Conservation (phyloP, 345 rosid species). For the Excoecaria agallocha region DNA sequence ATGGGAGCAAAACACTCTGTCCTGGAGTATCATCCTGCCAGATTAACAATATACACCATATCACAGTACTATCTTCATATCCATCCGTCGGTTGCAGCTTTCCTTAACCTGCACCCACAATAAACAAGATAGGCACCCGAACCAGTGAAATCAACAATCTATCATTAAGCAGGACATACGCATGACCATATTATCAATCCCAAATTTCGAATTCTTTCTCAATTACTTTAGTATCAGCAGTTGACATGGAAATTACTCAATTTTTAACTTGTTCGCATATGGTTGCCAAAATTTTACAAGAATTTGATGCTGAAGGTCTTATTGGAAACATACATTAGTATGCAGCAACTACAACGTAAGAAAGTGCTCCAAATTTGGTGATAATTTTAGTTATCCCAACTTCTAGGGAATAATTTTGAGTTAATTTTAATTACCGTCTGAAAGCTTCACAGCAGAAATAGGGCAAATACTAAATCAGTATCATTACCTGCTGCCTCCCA, state of each 20-base stretch:
- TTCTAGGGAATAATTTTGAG: background rate
- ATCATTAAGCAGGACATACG: background rate
- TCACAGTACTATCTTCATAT: conserved; percentile 14
- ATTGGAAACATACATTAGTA: background rate
- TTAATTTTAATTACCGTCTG: background rate
- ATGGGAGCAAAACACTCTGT: conserved; percentile 22
- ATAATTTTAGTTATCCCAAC: background rate
- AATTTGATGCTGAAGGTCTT: background rate
- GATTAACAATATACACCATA: conserved; percentile 10
- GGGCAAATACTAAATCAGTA: no score
- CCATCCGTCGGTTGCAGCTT: conserved; percentile 16
- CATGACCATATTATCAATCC: background rate
- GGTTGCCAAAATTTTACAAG: background rate
- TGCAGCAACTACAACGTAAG: no score
- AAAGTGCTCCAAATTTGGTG: background rate
- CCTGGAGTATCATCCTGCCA: conserved; percentile 30
- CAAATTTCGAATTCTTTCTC: no score
- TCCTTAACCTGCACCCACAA: conserved; percentile 25
- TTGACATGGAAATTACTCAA: background rate
- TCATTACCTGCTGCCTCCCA: conserved; percentile 38
- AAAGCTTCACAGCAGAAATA: no score
- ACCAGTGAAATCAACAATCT: background rate
- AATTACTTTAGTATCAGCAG: no score
- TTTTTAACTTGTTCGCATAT: no score
- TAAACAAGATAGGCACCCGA: background rate